Base-by-base conservation (phyloP, 1,284 basidiomycete species). In the Moniliophthora roreri region DNA sequence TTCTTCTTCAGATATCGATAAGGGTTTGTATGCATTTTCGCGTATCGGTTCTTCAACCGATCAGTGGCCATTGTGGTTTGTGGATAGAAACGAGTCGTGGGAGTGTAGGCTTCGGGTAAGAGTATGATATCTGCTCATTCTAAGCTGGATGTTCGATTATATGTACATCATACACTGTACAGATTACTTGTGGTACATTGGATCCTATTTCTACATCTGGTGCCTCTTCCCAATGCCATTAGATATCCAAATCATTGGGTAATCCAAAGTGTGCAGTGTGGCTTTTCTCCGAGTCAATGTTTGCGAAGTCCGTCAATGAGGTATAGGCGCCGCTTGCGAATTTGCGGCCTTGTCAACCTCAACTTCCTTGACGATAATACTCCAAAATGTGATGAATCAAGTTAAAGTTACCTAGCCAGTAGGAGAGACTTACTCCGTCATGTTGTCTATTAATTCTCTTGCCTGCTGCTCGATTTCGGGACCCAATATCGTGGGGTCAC, bases 401-500 rank as follows among this genome's bases (percentile, higher is more conserved):
- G 13, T 7, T 7, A 45, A 37, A 20, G 20, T 21, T 24, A 18
- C 9, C 26, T 13, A 23, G 24, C 15, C 18, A 38, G 40, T 13
- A n/a, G 5, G 11, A 10, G 41, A 24, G 20, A 46, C 55, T 47
- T 32, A 56, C 55, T 56, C 55, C 37, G 40, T 51, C 55, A 56
- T 37, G 10, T 40, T 46, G 13, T 24, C 26, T 15, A 56, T 26
- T 18, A 56, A 42, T n/a, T 51, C 23, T 20, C 61, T 50, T 26
- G 61, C 62, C 11, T 39, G 46, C 28, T 46, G 47, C 37, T 63
- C 62, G 4, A 63, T 52, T 36, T 51, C 44, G 6, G 41, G 41
- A 3, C 61, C 58, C 4, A 56, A 45, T 13, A 65, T 60, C 2
- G 50, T 48, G 9, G 57, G 38, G 49, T 65, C 63, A 23, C 60